Conservation (phyloP, 176 grass and related monocot genomes). For the Raddia distichophylla region DNA sequence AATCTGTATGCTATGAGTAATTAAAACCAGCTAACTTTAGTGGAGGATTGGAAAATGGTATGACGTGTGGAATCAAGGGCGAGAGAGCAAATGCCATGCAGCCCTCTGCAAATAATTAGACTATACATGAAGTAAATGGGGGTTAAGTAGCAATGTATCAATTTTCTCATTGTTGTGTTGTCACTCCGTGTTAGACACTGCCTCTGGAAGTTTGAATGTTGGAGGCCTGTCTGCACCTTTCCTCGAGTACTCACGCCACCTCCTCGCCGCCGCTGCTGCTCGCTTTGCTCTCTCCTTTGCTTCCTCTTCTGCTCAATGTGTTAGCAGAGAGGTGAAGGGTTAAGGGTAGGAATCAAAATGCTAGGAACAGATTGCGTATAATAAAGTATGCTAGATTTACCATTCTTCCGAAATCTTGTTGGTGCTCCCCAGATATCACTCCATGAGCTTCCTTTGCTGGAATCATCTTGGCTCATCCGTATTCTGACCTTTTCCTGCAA, state of each 20-base stretch:
- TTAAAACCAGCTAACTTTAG: slow-evolving; percentile 18
- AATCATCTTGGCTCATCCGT: slow-evolving; percentile 73
- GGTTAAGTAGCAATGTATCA: slow-evolving; percentile 40
- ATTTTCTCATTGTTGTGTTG: slow-evolving; percentile 12
- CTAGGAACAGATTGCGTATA: not conserved
- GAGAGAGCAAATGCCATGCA: slow-evolving; percentile 47
- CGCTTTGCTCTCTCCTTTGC: slow-evolving; percentile 77
- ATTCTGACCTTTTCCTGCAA: slow-evolving; percentile 73
- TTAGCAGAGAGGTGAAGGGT: not conserved
- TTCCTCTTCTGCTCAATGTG: slow-evolving; percentile 55
- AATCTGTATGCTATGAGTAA: slow-evolving; percentile 36
- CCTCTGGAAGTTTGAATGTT: slow-evolving; percentile 82
- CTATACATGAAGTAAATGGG: slow-evolving; percentile 42
- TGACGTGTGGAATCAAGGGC: not conserved
- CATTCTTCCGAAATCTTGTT: slow-evolving; percentile 63
- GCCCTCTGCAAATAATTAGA: slow-evolving; percentile 46
- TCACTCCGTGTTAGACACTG: slow-evolving; percentile 65
- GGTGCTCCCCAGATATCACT: slow-evolving; percentile 79
- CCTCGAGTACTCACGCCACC: slow-evolving; percentile 98
- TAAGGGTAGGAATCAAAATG: slow-evolving; percentile 8
- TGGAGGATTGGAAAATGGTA: slow-evolving; percentile 42
- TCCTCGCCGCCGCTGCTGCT: slow-evolving; percentile 77
- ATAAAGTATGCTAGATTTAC: slow-evolving; percentile 44
- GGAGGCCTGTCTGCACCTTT: slow-evolving; percentile 77
- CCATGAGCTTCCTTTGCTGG: slow-evolving; percentile 70